Conservation (phyloP, 352 stramenopile genomes). For the Globisporangium paroecandrum region DNA sequence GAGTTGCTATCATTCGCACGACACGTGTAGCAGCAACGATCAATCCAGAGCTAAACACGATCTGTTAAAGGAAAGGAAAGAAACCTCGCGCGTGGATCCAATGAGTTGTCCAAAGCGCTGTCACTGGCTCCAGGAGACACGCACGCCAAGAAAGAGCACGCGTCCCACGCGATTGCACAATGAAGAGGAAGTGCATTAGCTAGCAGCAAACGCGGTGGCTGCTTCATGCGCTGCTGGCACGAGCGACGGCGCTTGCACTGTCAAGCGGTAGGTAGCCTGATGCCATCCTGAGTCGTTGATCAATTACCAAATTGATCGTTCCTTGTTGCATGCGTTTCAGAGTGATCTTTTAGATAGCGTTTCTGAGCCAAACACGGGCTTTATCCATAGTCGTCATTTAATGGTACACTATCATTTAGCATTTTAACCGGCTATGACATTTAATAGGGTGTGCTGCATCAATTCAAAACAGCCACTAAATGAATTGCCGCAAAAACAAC, state of each 20-base stretch:
- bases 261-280: too few species aligned
- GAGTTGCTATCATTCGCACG: too few species aligned
- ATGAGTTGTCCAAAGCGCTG: background rate
- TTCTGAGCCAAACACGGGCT: too few species aligned
- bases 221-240: background rate
- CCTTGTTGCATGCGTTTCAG: too few species aligned
- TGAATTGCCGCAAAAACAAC: slow-evolving; percentile 1
- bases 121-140: background rate
- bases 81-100: background rate
- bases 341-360: too few species aligned
- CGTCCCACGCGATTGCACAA: background rate
- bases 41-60: background rate
- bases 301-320: too few species aligned
- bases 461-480: background rate
- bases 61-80: background rate
- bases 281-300: too few species aligned
- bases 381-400: too few species aligned
- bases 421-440: background rate
- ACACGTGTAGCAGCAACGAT: background rate
- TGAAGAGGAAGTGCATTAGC: background rate
- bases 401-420: background rate
- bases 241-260: too few species aligned
- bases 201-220: background rate
- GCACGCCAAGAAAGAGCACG: background rate
- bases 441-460: background rate